Base-by-base conservation (phyloP, 129 eudicot species). In the Heracleum sosnowskyi region DNA sequence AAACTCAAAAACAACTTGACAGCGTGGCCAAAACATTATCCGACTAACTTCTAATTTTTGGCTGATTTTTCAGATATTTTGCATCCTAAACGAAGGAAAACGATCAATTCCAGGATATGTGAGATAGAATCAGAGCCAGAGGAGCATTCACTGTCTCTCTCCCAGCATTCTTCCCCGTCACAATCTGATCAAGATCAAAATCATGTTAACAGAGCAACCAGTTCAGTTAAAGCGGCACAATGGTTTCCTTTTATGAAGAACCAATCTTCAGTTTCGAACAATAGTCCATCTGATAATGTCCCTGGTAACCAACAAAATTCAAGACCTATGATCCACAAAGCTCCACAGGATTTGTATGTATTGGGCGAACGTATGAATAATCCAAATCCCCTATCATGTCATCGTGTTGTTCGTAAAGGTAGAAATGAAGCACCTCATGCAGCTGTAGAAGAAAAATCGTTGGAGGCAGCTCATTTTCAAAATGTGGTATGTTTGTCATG, bases 131-230 rank as follows among this genome's bases (percentile, higher is more conserved):
- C 89, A 36, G 96, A 91, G 51, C 87, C 83, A 9, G 96, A 91
- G 78, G 93, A 91, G 80, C 97, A 91, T 79, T 88, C 92, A 29
- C 90, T 87, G 73, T 87, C 98, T 4, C 85, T 85, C 40, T 94
- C 98, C 13, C 93, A 88, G 66, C 90, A 86, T 76, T 94, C 93
- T 11, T 91, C 98, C 39, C 98, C 97, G 7, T 91, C 98, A 40
- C 93, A 86, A 51, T 91, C 97, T 20, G 98, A 94, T 88, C 96
- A 91, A 69, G 97, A 88, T 42, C 93, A 84, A 63, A 78, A 88
- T 8, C 87, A 86, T 10, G 74, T 84, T 36, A 85, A 81, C 66
- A 85, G 77, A 78, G 79, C 81, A 40, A 77, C 82, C 9, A 81
- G 74, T 79, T 73, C 85, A 44, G 73, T 44, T 31, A 68, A 76